Base-by-base conservation (phyloP, 2,329 filamentous ascomycete genomes). In the Xylaria sp. region DNA sequence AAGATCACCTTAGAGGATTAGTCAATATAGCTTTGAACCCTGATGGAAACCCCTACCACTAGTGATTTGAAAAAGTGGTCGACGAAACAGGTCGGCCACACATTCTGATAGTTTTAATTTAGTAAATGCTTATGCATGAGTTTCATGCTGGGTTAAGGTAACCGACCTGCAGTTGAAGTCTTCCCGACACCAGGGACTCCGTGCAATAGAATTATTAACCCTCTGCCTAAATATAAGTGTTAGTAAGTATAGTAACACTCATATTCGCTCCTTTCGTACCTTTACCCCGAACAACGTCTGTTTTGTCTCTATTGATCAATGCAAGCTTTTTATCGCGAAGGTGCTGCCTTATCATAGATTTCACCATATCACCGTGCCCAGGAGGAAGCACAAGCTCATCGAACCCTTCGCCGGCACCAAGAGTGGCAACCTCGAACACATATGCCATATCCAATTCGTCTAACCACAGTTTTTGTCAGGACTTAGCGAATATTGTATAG, bases 241-340 rank as follows among this genome's bases (percentile, higher is more conserved):
- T n/a, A 65, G 42, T 40, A 51, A 9, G 10, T 2, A 11, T 20
- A 2, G 15, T 3, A 44, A 49, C 2, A 20, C 3, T 23, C 6
- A 42, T 40, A 13, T 10, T n/a, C 20, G 2, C 10, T 33, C 31
- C 31, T 33, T 33, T 61, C 68, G 74, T 63, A 78, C 78, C 79
- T 74, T 80, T 81, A 0, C 78, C 78, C 0, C 65, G 67, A 3
- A 80, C 75, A 20, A 80, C 71, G 28, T 80, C 79, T 23, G 72
- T 66, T 15, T 76, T 73, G 0, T 76, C 75, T 2, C 56, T 56
- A 6, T 66, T 33, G 0, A 40, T 44, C 7, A 28, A 54, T 48
- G 56, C 36, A 11, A 68, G 68, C 1, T 69, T 59, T 49, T 71
- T 79, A 54, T 78, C 70, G n/a, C 77, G 73, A 38, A 77, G 77